A percentile compares a stretch with the other conserved stretches of the same genome.
Evolutionary conservation across 2,329 filamentous ascomycete genomes (phyloP).

Genomic region (Neurospora crassa): DNA sequence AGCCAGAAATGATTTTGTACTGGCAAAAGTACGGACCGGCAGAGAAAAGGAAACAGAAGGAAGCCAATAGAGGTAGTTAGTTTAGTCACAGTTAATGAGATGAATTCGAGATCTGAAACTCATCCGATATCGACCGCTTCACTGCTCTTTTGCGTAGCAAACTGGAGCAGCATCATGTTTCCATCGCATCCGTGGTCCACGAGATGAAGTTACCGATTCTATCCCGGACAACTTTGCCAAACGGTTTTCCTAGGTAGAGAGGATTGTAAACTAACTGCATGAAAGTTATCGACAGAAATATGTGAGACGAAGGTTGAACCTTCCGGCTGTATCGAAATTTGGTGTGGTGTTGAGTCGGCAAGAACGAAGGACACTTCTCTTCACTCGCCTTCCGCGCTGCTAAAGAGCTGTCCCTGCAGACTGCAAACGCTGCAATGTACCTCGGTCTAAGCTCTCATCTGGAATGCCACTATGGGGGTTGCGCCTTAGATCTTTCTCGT

Average conservation of each 20-base stretch:
- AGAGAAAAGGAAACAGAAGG: not conserved
- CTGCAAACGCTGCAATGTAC: not conserved
- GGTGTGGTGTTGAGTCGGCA: not conserved
- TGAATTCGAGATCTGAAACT: not conserved
- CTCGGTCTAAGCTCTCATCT: not conserved
- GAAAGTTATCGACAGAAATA: not conserved
- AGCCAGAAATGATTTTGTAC: not conserved
- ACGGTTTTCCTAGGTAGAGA: not conserved
- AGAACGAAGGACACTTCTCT: not conserved
- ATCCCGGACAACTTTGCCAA: not conserved
- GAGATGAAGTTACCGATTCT: not conserved
- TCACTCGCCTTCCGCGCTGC: not conserved
- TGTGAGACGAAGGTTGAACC: not conserved
- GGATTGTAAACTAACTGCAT: not conserved
- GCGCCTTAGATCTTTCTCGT: not conserved
- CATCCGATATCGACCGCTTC: not conserved
- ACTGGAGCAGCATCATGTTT: not conserved
- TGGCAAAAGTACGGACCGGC: not conserved
- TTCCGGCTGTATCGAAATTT: not conserved
- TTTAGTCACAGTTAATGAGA: not conserved
- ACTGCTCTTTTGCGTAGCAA: not conserved
- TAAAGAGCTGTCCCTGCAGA: not conserved
- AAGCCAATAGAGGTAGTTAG: not conserved
- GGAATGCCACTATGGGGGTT: not conserved
- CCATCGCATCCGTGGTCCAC: not conserved